phyloP scores from a whole-genome alignment of 139 green algal species.

The Raphidocelis subcapitata region DNA sequence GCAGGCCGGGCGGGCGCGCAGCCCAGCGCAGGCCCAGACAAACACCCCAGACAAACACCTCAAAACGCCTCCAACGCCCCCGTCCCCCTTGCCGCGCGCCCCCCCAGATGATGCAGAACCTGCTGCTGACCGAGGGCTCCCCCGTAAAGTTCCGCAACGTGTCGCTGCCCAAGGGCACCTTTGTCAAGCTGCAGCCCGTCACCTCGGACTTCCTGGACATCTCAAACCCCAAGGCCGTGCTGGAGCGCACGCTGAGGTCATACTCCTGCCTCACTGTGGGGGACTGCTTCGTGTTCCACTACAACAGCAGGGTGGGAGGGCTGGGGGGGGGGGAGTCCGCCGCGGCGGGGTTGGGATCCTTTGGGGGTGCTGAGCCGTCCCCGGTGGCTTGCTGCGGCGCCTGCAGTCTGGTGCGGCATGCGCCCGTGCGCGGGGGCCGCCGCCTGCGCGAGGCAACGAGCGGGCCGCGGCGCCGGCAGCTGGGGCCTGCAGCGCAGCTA shows the following conservation, averaged over 20 bases:
- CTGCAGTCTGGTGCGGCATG: too few species aligned
- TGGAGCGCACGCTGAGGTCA: constrained; percentile 90
- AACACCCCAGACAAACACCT: too few species aligned
- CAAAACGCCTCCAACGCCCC: too few species aligned
- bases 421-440: too few species aligned
- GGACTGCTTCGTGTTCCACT: constrained; percentile 91
- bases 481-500: too few species aligned
- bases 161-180: constrained; percentile 92
- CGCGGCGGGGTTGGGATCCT: too few species aligned
- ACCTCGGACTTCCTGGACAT: constrained; percentile 98
- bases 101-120: constrained; percentile 96
- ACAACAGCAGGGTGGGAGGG: constrained; percentile 96
- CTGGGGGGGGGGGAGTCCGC: too few species aligned
- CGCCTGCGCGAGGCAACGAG: too few species aligned
- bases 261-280: constrained; percentile 84
- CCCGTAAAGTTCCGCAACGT: constrained; percentile 81
- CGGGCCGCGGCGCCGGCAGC: too few species aligned
- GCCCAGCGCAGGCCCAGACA: too few species aligned
- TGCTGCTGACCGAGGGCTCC: constrained; percentile 90
- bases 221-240: constrained; percentile 94
- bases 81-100: not conserved
- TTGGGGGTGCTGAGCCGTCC: constrained; percentile 29
- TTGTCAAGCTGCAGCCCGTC: constrained; percentile 95
- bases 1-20: too few species aligned
- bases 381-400: too few species aligned